These are phyloP conservation scores for Gryganskiella cystojenkinii DNA, from an alignment of 192 early-diverging fungal genomes.

Conservation along the genomic window DNA sequence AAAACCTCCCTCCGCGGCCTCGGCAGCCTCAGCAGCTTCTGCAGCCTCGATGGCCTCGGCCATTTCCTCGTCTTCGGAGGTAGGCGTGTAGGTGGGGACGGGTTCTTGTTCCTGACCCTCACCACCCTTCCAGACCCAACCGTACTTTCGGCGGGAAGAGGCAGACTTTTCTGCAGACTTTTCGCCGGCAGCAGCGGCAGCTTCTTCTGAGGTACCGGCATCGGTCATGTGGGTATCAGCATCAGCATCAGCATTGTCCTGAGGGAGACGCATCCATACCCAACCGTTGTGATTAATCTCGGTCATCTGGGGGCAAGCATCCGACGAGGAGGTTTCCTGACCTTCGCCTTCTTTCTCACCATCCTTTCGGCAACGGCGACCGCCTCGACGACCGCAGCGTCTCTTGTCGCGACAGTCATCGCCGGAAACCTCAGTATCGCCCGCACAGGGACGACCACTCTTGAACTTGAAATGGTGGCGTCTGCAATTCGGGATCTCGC, in stretches of 20 bases:
- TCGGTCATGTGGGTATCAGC: not conserved
- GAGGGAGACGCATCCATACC: slow-evolving; percentile 30
- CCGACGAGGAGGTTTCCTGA: slow-evolving; percentile 21
- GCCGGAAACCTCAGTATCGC: slow-evolving; percentile 22
- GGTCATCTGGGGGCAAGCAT: slow-evolving; percentile 26
- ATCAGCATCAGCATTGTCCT: not conserved
- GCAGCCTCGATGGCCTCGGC: slow-evolving; percentile 14
- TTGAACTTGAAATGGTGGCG: slow-evolving; percentile 10
- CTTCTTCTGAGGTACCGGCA: too few relatives aligned
- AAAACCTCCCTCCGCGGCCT: not conserved
- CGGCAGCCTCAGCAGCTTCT: not conserved
- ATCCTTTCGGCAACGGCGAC: not conserved
- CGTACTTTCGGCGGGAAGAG: slow-evolving; percentile 34
- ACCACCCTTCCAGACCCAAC: slow-evolving; percentile 45
- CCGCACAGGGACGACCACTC: slow-evolving; percentile 14
- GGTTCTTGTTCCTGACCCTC: slow-evolving; percentile 23
- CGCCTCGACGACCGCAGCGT: not conserved
- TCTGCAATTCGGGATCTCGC: slow-evolving; percentile 12
- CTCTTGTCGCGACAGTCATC: not conserved
- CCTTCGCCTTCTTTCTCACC: slow-evolving; percentile 17
- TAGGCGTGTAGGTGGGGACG: slow-evolving; percentile 12
- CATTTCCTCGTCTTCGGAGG: slow-evolving; percentile 43
- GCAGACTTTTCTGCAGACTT: not conserved
- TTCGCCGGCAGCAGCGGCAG: not conserved
- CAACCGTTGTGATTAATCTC: slow-evolving; percentile 22